Base-by-base conservation (phyloP, 2,329 filamentous ascomycete species). In the Cercospora sesami region DNA sequence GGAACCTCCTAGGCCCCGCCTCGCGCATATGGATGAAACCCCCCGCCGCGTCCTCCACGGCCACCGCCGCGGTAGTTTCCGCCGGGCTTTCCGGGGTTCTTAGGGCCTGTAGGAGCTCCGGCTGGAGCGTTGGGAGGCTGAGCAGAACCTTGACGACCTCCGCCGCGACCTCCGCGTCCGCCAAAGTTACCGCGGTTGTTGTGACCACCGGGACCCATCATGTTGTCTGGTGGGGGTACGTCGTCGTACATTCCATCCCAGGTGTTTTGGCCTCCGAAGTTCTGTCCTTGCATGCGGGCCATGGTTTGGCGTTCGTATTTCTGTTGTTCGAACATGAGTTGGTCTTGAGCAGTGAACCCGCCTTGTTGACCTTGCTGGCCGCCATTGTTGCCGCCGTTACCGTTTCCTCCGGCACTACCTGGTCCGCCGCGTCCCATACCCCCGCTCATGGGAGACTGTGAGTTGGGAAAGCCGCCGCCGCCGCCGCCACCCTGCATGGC, bases 241-340 rank as follows among this genome's bases (percentile, higher is more conserved):
- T 97, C 94, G 78, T 98, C 94, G 79, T 97, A 98, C 93, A 97
- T 97, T 76, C 94, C 94, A 79, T 98, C 94, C 93, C 94, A 97
- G 48, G 90, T 94, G 42, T 81, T 86, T 75, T 79, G 84, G 78
- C 78, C 80, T 28, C 80, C 80, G 65, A 75, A 77, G 55, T 72
- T 69, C 69, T 82, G 79, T 73, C 75, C 79, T 74, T 75, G 78
- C 77, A 83, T 80, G 79, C 85, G 86, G 69, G 85, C 85, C 71
- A 83, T 83, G 78, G 89, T 84, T 77, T 89, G 90, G 70, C 90
- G 87, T 75, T 91, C 89, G 78, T 92, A 92, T 79, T 93, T 92
- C 73, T 91, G 89, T 79, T 92, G 90, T 78, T 93, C 90, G 73
- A 92, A 92, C 39, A 87, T 85, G 70, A 91, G 85, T 78, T 93